Evolutionary conservation across 148 eudicot genomes (phyloP), one percentile per base, ranked within the genome.

Genomic region (Rhododendron simsii): DNA sequence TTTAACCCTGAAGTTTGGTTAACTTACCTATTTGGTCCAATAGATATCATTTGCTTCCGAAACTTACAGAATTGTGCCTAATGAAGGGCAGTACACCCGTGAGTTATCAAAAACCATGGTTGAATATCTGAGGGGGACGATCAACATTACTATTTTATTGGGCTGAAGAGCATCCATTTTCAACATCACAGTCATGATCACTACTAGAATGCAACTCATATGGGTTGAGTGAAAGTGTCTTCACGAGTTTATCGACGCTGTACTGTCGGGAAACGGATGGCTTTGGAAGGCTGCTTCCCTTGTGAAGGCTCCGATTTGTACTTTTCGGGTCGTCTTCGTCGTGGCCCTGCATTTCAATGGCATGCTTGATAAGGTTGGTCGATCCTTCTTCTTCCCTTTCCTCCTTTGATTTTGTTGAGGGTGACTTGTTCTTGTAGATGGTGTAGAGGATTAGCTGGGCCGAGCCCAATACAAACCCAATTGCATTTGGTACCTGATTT

Each of bases 401-500:
- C 63, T 48, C 80, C 18, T 78, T 79, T 3, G 78, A 69, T 83
- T 82, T 85, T 41, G 28, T 7, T 39, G 76, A 21, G 28, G 84
- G 11, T 7, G 91, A 47, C 55, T 81, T 87, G 23, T 53, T 87
- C 21, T 61, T 82, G 88, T 91, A 91, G 16, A 87, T 53, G 21
- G 28, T 26, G 80, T 91, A 90, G 8, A 91, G 63, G 23, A 86
- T 23, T 9, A 91, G 55, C 48, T 91, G 93, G n/a, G 77, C 84
- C 5, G 87, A 76, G 57, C 90, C 88, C 80, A 89, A 80, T 9
- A 88, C n/a, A 41, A 89, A 84, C 30, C 93, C 93, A 13, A 90
- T 53, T 28, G 83, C 90, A 81, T 90, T 91, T 39, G 91, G 89
- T 48, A 91, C 85, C 93, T 91, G 84, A 37, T 83, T 0, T 81